phyloP scores from a whole-genome alignment of 768 basidiomycete genomes.

The Boletus sp. region DNA sequence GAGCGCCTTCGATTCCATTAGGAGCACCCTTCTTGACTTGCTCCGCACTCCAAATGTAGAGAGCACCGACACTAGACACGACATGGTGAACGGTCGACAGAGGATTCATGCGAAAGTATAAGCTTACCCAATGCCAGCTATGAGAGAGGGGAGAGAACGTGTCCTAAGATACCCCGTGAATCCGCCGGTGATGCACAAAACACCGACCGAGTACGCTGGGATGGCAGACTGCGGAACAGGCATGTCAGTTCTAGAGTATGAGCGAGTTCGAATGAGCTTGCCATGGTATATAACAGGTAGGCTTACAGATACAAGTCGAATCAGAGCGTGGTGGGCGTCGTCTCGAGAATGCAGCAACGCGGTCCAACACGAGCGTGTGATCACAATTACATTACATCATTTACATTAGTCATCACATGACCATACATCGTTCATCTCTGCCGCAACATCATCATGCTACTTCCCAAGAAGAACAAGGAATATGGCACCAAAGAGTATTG shows the following conservation, averaged over 20 bases:
- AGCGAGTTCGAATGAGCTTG: conserved; percentile 20
- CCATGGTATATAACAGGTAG: conserved; percentile 21
- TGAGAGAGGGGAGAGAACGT: conserved; percentile 76
- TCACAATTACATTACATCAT: neutral
- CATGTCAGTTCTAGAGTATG: conserved; percentile 21
- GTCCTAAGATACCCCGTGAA: conserved; percentile 68
- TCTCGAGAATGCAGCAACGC: neutral
- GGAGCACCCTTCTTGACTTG: conserved; percentile 68
- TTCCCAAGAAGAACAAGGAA: conserved; percentile 66
- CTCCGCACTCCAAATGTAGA: conserved; percentile 80
- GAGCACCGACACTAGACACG: conserved; percentile 60
- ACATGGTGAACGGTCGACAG: neutral
- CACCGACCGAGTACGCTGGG: conserved; percentile 77
- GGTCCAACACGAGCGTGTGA: conserved; percentile 14
- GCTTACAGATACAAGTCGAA: conserved; percentile 21
- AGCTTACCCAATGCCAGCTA: conserved; percentile 76
- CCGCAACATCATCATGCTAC: conserved; percentile 22
- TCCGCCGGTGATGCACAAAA: conserved; percentile 74
- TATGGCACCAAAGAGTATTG: conserved; percentile 71
- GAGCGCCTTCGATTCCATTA: conserved; percentile 75
- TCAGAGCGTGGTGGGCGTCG: neutral
- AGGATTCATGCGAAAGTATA: neutral
- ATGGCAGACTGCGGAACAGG: conserved; percentile 62
- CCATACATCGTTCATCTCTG: neutral
- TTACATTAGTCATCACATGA: conserved; percentile 3